Evolutionary conservation across 1,139 yeast genomes (phyloP).

Genomic region (Pichia kudriavzevii): DNA sequence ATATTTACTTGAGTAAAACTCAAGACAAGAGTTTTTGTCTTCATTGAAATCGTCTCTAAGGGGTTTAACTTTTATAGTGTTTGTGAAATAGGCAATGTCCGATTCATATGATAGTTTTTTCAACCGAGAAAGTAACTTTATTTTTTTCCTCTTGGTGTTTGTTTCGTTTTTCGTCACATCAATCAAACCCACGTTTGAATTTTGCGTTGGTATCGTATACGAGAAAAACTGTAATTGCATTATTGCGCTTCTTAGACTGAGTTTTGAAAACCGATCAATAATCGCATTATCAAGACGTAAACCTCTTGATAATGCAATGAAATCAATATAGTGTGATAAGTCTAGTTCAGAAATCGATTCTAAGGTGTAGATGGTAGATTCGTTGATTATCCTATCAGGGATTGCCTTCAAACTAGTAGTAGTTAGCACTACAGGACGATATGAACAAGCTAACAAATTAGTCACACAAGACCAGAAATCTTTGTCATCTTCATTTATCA

Average conservation of each 20-base stretch:
- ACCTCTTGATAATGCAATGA: constrained; percentile 23
- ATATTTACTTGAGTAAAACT: constrained; percentile 24
- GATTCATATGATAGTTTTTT: not conserved
- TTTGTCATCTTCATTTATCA: constrained; percentile 70
- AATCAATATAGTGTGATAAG: constrained; percentile 20
- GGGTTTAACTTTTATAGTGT: too few relatives aligned
- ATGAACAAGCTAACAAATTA: constrained; percentile 54
- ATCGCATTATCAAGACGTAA: constrained; percentile 17
- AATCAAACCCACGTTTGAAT: constrained; percentile 15
- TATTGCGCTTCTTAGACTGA: constrained; percentile 23
- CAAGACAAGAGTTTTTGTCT: constrained; percentile 11
- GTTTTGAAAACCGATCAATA: constrained; percentile 12
- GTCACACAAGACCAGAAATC: constrained; percentile 74
- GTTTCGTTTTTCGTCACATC: constrained; percentile 7
- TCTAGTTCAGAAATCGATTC: constrained; percentile 6
- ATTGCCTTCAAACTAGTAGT: constrained; percentile 51
- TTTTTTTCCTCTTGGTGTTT: not conserved
- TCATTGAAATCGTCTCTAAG: not conserved
- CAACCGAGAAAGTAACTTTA: too few relatives aligned
- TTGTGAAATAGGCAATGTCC: constrained; percentile 4
- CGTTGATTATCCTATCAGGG: constrained; percentile 46
- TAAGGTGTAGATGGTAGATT: constrained; percentile 24
- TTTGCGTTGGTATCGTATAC: constrained; percentile 15
- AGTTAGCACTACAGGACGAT: constrained; percentile 76
- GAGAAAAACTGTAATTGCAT: constrained; percentile 25